Base-by-base conservation (phyloP, 129 eudicot species). In the Rutidosis leptorrhynchoides region DNA sequence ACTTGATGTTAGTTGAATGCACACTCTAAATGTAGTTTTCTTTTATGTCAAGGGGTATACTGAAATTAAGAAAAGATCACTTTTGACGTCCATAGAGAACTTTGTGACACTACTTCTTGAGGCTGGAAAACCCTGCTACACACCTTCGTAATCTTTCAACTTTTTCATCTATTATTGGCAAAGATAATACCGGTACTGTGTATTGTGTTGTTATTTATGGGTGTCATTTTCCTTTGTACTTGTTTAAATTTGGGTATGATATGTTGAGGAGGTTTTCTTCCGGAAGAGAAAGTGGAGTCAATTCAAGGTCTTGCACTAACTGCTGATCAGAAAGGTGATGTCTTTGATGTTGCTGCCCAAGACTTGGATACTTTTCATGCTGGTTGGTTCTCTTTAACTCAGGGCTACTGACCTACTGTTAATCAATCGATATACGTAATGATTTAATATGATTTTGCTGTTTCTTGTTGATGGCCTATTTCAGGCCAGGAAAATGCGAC, bases 61-160 rank as follows among this genome's bases (percentile, higher is more conserved):
- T 0, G 93, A 89, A 68, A 86, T 93, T 28, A 93, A 84, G 77
- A 70, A 75, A 71, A 79, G 99, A 65, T 89, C 99, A 56, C 92
- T 93, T 24, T 84, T 93, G 46, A 72, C 89, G 27, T 89, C 95
- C 43, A 80, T 86, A 90, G 99, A 93, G 80, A 87, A 87, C 59
- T 61, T 76, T 66, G 91, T 86, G 27, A 93, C 99, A 1, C 54
- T 93, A 12, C 84, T 70, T 53, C 96, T 93, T 14, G 90, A 86
- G 70, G 72, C 90, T 70, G 95, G 90, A 77, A 84, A 82, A 63
- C 90, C 92, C 35, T 71, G 89, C 27, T 89, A 82, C 64, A 66
- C 90, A 17, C 90, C 89, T 62, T 83, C 99, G 95, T 93, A 67
- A 82, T 89, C 43, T 40, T 75, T 65, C 5, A 30, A 23, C n/a